A percentile compares a stretch with the other conserved stretches of the same genome.
phyloP scores from a whole-genome alignment of 2,329 filamentous ascomycete genomes.

The Neonectria sp. region DNA sequence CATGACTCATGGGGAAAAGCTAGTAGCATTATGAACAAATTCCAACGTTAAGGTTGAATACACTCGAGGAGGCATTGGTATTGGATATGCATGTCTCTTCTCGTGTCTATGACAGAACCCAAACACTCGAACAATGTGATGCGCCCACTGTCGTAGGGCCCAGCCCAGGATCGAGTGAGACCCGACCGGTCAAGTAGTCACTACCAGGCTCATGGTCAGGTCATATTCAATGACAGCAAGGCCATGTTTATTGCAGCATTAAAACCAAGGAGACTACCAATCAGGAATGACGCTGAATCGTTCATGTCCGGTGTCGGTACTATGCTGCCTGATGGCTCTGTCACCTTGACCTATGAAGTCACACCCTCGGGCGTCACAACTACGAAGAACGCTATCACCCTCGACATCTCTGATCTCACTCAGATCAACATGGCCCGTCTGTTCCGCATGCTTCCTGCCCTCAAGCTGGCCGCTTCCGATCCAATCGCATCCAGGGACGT shows the following conservation, averaged over 20 bases:
- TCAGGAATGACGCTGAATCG: slow-evolving; percentile 57
- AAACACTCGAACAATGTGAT: not conserved
- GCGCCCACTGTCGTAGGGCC: too few species aligned
- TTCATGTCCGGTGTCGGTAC: slow-evolving; percentile 72
- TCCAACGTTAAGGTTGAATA: not conserved
- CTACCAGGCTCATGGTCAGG: not conserved
- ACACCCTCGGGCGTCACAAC: slow-evolving; percentile 77
- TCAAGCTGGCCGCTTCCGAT: slow-evolving; percentile 77
- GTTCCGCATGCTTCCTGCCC: slow-evolving; percentile 73
- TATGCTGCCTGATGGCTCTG: slow-evolving; percentile 70
- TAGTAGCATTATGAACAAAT: not conserved
- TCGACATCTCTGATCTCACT: slow-evolving; percentile 83
- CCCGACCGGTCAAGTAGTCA: not conserved
- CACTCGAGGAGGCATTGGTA: not conserved
- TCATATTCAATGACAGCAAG: not conserved
- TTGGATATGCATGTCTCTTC: not conserved
- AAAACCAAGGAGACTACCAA: slow-evolving; percentile 35
- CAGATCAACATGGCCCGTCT: slow-evolving; percentile 73
- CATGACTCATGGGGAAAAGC: not conserved
- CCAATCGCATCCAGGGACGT: slow-evolving; percentile 74
- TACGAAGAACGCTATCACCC: slow-evolving; percentile 82
- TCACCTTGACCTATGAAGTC: slow-evolving; percentile 78
- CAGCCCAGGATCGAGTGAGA: not conserved
- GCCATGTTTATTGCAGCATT: not conserved
- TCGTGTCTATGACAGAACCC: not conserved